Conservation (phyloP, 2,329 filamentous ascomycete species). For the Hypoxylon sp. region DNA sequence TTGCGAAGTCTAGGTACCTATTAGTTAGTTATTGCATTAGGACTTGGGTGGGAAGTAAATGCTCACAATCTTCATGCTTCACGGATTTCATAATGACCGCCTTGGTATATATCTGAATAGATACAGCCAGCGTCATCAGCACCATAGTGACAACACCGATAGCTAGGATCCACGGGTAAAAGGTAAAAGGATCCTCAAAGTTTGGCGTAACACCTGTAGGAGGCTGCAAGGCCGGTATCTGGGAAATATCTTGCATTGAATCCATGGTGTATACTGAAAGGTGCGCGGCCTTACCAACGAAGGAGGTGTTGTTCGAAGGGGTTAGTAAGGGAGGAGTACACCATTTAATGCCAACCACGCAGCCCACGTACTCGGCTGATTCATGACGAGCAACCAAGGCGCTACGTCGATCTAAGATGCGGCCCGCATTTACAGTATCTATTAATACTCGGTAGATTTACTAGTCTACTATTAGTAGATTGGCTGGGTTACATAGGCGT, state of each 20-base stretch:
- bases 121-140: slow-evolving; percentile 19
- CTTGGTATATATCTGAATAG: slow-evolving; percentile 15
- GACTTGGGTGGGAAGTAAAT: neutral
- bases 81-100: slow-evolving; percentile 12
- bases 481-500: slow-evolving; percentile 4
- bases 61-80: slow-evolving; percentile 25
- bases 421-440: neutral
- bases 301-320: neutral
- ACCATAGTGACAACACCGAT: slow-evolving; percentile 15
- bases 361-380: neutral
- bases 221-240: slow-evolving; percentile 17
- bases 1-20: slow-evolving; percentile 12
- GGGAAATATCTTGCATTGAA: slow-evolving; percentile 13
- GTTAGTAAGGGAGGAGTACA: slow-evolving; percentile 12
- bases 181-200: slow-evolving; percentile 15
- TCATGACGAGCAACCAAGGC: neutral
- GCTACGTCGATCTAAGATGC: slow-evolving; percentile 9
- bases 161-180: slow-evolving; percentile 26
- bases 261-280: neutral
- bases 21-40: slow-evolving; percentile 1
- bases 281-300: neutral
- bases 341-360: slow-evolving; percentile 17
- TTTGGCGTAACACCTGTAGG: slow-evolving; percentile 17
- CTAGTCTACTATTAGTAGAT: neutral
- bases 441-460: slow-evolving; percentile 9